phyloP scores from a whole-genome alignment of 495 filamentous ascomycete species.

The Chaetomidium leptoderma region DNA sequence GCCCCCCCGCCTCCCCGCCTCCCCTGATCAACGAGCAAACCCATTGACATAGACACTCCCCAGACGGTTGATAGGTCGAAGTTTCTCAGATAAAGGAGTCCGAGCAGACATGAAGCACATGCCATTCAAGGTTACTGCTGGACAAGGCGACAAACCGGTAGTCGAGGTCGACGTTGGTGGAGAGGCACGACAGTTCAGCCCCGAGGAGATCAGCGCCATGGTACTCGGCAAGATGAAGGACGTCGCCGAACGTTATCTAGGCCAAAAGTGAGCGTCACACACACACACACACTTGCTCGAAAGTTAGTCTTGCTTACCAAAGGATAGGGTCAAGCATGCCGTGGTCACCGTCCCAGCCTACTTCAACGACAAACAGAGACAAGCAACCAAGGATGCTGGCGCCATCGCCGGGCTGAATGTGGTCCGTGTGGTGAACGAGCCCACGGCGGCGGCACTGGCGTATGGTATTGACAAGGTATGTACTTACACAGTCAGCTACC shows the following conservation, averaged over 20 bases:
- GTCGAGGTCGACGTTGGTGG: slow-evolving; percentile 73
- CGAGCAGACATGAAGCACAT: slow-evolving; percentile 78
- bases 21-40: neutral
- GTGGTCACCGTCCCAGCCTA: slow-evolving; percentile 94
- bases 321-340: slow-evolving; percentile 75
- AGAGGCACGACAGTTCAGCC: slow-evolving; percentile 62
- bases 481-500: no score
- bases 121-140: slow-evolving; percentile 73
- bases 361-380: slow-evolving; percentile 95
- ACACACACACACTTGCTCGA: neutral
- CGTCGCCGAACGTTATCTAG: slow-evolving; percentile 80
- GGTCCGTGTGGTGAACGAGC: slow-evolving; percentile 89
- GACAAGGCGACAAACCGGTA: slow-evolving; percentile 67
- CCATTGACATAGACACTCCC: slow-evolving; percentile 3
- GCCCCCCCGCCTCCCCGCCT: neutral
- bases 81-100: slow-evolving; percentile 73
- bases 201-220: slow-evolving; percentile 81
- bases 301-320: neutral
- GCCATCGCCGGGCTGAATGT: slow-evolving; percentile 87
- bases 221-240: slow-evolving; percentile 92
- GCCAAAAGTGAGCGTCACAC: slow-evolving; percentile 53
- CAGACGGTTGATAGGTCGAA: slow-evolving; percentile 83
- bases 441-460: slow-evolving; percentile 77
- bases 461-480: slow-evolving; percentile 68
- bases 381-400: slow-evolving; percentile 93